Evolutionary conservation across 169 alveolate genomes (phyloP).

Genomic region (Cryptosporidium xiaoi): DNA sequence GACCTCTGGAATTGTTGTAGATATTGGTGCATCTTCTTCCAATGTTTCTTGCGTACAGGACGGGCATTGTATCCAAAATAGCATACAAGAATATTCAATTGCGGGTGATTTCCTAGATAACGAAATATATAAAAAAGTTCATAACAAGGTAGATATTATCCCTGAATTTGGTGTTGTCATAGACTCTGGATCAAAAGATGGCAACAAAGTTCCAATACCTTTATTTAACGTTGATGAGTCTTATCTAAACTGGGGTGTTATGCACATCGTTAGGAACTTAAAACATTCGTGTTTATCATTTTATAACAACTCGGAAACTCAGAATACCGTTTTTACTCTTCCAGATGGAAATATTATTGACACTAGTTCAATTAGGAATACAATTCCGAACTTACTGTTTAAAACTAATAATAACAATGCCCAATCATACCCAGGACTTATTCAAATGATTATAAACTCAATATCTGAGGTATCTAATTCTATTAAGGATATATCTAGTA

Average conservation of each 20-base stretch:
- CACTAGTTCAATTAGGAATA: slow-evolving; percentile 35
- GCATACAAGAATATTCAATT: slow-evolving; percentile 66
- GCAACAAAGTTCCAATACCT: slow-evolving; percentile 5
- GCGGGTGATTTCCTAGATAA: slow-evolving; percentile 64
- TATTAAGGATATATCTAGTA: slow-evolving; percentile 28
- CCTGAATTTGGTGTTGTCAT: slow-evolving; percentile 57
- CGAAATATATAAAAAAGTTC: slow-evolving; percentile 62
- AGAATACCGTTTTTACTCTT: slow-evolving; percentile 14
- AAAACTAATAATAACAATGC: slow-evolving; percentile 9
- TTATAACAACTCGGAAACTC: background rate
- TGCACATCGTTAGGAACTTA: slow-evolving; percentile 35
- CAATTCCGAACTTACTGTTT: slow-evolving; percentile 51
- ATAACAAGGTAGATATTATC: slow-evolving; percentile 14
- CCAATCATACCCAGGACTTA: slow-evolving; percentile 60
- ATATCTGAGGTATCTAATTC: slow-evolving; percentile 14
- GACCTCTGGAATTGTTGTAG: slow-evolving; percentile 68
- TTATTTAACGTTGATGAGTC: slow-evolving; percentile 42
- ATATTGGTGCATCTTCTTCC: slow-evolving; percentile 62
- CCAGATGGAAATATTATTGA: slow-evolving; percentile 69
- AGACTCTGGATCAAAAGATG: slow-evolving; percentile 4
- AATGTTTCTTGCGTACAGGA: slow-evolving; percentile 73
- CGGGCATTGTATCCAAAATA: slow-evolving; percentile 50
- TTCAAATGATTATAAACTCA: slow-evolving; percentile 64
- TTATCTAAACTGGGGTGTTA: slow-evolving; percentile 54
- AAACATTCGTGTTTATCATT: slow-evolving; percentile 48